Evolutionary conservation across 164 flowering plant genomes (phyloP).

Genomic region (Magnolia changhungtana): DNA sequence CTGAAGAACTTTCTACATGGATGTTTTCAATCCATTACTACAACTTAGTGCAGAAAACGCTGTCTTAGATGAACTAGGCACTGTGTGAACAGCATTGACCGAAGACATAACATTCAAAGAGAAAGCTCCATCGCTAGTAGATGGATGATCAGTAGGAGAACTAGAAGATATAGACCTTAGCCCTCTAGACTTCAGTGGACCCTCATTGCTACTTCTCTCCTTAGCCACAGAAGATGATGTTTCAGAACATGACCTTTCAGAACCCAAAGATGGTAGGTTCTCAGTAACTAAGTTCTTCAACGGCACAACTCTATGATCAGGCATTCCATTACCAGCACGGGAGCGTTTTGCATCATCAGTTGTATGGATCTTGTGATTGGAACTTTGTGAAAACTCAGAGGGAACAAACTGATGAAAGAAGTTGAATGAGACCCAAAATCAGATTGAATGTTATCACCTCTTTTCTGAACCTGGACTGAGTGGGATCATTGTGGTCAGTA

Average conservation of each 20-base stretch:
- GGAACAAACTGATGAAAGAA: constrained; percentile 22
- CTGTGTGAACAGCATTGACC: constrained; percentile 15
- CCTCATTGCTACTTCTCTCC: constrained; percentile 8
- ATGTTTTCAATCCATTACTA: constrained; percentile 48
- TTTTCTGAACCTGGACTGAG: constrained; percentile 16
- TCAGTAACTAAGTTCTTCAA: constrained; percentile 12
- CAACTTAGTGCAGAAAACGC: constrained; percentile 24
- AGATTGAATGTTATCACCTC: constrained; percentile 16
- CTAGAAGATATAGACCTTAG: constrained; percentile 16
- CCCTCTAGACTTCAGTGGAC: constrained; percentile 20
- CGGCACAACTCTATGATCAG: constrained; percentile 12
- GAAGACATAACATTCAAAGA: constrained; percentile 23
- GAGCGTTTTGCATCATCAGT: constrained; percentile 19
- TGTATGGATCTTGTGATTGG: constrained; percentile 9
- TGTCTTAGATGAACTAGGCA: constrained; percentile 17
- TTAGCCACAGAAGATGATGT: neutral
- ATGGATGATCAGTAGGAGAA: constrained; percentile 23
- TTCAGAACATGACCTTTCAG: neutral
- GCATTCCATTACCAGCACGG: constrained; percentile 10
- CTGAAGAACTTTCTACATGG: constrained; percentile 62
- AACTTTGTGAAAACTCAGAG: constrained; percentile 8
- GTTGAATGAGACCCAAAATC: constrained; percentile 31
- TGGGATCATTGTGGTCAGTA: constrained; percentile 17
- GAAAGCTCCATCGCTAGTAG: constrained; percentile 18
- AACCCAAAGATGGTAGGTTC: neutral